Base-by-base conservation (phyloP, 1,139 yeast species). In the Entelexis sorbosivorans region DNA sequence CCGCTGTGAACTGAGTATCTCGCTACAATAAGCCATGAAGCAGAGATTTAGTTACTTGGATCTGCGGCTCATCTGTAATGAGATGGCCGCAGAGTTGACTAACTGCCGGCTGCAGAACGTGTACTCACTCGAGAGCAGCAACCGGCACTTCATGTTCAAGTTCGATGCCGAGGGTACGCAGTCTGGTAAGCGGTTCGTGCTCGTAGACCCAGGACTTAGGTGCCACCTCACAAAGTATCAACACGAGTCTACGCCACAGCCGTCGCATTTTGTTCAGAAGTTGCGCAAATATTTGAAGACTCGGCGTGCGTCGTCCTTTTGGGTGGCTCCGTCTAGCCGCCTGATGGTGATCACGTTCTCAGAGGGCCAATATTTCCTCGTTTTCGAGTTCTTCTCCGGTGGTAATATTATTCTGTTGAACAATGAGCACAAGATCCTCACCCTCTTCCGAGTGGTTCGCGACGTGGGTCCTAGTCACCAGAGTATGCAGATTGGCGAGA, bases 351-450 rank as follows among this genome's bases (percentile, higher is more conserved):
- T 91, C 48, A 79, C 85, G 53, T 89, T 91, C 66, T 94, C 86
- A 60, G 70, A 67, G 28, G 93, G 95, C 8, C 64, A 78, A 51
- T 85, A 70, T 65, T 82, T 84, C 61, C 70, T 89, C 58, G 95
- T 86, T 0, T 68, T 91, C 55, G 98, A 91, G 64, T 89, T 91
- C 61, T 89, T 88, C 69, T 86, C 96, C 63, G 96, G 96, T 2
- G 98, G 98, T 35, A 91, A 91, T 63, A 78, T 91, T 54, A 70
- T 91, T 31, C 71, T 91, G 24, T 71, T 89, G 57, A 94, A 89
- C 63, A 75, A 78, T 35, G 74, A 81, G 31, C 68, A 72, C 58
- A 80, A 76, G 62, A 88, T 88, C 47, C 61, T 88, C 61, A 73
- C 93, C 0, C 69, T 89, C 34, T 89, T 83, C 64, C 77, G 96